Base-by-base conservation (phyloP, 2,329 filamentous ascomycete species). In the Neurospora sp. region DNA sequence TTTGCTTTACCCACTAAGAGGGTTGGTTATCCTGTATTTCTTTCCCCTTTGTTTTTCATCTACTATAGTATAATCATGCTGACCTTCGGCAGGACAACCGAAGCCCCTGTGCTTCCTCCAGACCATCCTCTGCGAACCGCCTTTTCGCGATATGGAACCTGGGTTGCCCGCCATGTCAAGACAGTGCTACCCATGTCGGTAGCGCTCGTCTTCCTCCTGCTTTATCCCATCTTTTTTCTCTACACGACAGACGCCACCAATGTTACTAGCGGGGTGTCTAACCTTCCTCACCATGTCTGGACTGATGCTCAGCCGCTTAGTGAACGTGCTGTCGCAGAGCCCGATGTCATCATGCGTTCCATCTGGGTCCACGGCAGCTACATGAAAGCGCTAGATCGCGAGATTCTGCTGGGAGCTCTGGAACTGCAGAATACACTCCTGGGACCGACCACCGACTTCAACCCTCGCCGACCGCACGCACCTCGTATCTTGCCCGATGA, bases 281-380 rank as follows among this genome's bases (percentile, higher is more conserved):
- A 89, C 72, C 82, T 93, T 8, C 91, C 92, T 38, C 89, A 90
- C 76, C 90, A 94, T 85, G 91, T 92, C 74, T 95, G 92, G 92
- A 93, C 91, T 36, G 89, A 89, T 43, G 90, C 90, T 6, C 87
- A 88, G 71, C 87, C 89, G 37, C 82, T 91, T 69, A 80, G 85
- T 41, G 85, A 86, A 66, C 82, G 82, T 69, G 79, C 80, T 4
- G 77, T 80, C 36, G 81, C 83, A 65, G 80, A 83, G 68, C 85
- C 89, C 4, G 91, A 95, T 77, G 88, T 95, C n/a, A 88, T 91
- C 69, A 91, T 95, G 87, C 90, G 91, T 74, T 92, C 92, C 70
- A 86, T 92, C 69, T 95, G 92, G 92, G 85, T 95, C 17, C 91
- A 94, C 76, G 91, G 91, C 72, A 90, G 87, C 77, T 93, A 93